These are phyloP conservation scores for Arabidopsis suecica DNA, from an alignment of 345 rosid genomes.

Conservation along the genomic window DNA sequence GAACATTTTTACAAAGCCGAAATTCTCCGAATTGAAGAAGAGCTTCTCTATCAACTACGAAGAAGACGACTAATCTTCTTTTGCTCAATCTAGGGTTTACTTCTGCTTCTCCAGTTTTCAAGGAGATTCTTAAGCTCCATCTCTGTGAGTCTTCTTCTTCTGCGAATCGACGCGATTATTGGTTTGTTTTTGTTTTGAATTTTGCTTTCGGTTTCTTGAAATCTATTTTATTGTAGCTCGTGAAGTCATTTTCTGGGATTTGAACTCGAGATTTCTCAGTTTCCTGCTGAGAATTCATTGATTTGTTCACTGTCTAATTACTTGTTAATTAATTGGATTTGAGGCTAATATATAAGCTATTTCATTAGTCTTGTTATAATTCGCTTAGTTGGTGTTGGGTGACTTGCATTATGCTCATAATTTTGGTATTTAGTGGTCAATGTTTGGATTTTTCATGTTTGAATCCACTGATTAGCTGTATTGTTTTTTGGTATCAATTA, in stretches of 20 bases:
- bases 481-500: background rate
- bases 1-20: conserved; percentile 23
- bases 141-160: conserved; percentile 20
- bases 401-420: conserved; percentile 15
- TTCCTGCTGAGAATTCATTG: background rate
- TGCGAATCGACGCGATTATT: conserved; percentile 18
- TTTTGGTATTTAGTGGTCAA: background rate
- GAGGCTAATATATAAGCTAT: background rate
- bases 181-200: background rate
- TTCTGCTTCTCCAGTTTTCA: conserved; percentile 1
- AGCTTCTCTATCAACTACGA: conserved; percentile 10
- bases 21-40: conserved; percentile 21
- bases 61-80: background rate
- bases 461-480: background rate
- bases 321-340: conserved; percentile 8
- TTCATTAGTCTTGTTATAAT: background rate
- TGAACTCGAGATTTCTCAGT: conserved; percentile 13
- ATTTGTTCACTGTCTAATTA: background rate
- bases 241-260: background rate
- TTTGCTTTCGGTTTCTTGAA: background rate
- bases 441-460: background rate
- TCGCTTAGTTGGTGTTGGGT: background rate
- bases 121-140: conserved; percentile 15
- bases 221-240: conserved; percentile 16
- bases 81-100: background rate